Conservation (phyloP, 2,329 filamentous ascomycete genomes). For the Rachicladosporium sp. region DNA sequence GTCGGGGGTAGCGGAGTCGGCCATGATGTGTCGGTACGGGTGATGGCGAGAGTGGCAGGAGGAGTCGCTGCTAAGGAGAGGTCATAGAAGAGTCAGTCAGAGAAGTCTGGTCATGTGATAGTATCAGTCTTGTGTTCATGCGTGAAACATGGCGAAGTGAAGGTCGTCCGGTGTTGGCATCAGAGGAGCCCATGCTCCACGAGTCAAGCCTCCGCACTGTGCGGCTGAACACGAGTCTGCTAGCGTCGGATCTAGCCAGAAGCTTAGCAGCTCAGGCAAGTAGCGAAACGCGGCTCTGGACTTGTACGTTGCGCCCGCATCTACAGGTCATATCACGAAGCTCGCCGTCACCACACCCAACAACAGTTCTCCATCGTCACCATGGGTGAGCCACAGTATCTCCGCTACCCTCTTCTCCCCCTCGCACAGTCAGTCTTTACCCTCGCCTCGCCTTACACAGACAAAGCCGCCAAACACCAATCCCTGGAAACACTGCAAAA, state of each 20-base stretch:
- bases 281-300: slow-evolving; percentile 21
- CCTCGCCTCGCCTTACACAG: slow-evolving; percentile 66
- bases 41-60: slow-evolving; percentile 25
- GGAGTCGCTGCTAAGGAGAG: slow-evolving; percentile 15
- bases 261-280: no score
- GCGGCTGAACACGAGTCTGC: no score
- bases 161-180: no score
- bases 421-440: slow-evolving; percentile 79
- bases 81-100: no score
- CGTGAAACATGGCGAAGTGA: no score
- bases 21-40: slow-evolving; percentile 7
- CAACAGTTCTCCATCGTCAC: slow-evolving; percentile 10
- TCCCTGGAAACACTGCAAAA: slow-evolving; percentile 65
- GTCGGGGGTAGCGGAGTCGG: no score
- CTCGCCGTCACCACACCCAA: not conserved
- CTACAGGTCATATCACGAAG: no score
- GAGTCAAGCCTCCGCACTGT: no score
- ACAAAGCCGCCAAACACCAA: slow-evolving; percentile 53
- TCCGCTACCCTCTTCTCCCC: slow-evolving; percentile 70
- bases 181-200: no score
- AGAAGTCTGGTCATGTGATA: no score
- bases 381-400: slow-evolving; percentile 72
- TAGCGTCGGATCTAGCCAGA: no score
- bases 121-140: no score
- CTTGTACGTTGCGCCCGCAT: slow-evolving; percentile 31